Conservation (phyloP, 352 stramenopile genomes). For the Pythium aristosporum region DNA sequence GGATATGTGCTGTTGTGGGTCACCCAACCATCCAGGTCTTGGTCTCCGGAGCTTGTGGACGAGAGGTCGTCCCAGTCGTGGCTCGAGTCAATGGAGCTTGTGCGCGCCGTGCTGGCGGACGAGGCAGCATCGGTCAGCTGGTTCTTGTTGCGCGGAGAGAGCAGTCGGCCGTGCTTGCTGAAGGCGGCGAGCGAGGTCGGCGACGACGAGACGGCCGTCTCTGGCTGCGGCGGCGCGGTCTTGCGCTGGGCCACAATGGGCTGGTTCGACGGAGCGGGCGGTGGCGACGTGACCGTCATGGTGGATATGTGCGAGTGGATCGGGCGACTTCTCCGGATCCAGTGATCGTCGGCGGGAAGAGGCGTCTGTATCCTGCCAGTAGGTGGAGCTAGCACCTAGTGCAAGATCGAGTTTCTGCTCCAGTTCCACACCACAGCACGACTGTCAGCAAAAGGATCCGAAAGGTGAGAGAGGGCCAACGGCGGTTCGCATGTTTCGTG, state of each 20-base stretch:
- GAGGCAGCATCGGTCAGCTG: constrained; percentile 22
- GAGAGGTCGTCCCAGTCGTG: constrained; percentile 31
- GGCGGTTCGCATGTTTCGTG: constrained; percentile 13
- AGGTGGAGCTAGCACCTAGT: too few relatives aligned
- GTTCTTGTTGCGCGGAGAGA: constrained; percentile 22
- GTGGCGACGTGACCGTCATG: constrained; percentile 10
- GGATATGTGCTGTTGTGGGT: not conserved
- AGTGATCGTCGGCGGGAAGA: not conserved
- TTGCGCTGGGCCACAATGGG: not conserved
- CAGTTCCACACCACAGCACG: constrained; percentile 9
- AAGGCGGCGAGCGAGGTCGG: constrained; percentile 24
- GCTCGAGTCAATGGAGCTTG: constrained; percentile 27
- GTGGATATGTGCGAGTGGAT: constrained; percentile 16
- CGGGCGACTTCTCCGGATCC: not conserved
- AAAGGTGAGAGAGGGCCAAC: not conserved
- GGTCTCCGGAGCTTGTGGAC: constrained; percentile 22
- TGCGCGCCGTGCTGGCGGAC: constrained; percentile 19
- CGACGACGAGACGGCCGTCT: not conserved
- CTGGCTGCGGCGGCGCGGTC: too few relatives aligned
- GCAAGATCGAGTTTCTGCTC: constrained; percentile 4
- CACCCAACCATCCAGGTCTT: constrained; percentile 20
- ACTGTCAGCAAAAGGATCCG: not conserved
- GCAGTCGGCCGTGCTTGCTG: constrained; percentile 22
- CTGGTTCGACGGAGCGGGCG: constrained; percentile 9
- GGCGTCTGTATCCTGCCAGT: not conserved